Evolutionary conservation across 2,329 filamentous ascomycete genomes (phyloP).

Genomic region (Colletotrichum sp.): DNA sequence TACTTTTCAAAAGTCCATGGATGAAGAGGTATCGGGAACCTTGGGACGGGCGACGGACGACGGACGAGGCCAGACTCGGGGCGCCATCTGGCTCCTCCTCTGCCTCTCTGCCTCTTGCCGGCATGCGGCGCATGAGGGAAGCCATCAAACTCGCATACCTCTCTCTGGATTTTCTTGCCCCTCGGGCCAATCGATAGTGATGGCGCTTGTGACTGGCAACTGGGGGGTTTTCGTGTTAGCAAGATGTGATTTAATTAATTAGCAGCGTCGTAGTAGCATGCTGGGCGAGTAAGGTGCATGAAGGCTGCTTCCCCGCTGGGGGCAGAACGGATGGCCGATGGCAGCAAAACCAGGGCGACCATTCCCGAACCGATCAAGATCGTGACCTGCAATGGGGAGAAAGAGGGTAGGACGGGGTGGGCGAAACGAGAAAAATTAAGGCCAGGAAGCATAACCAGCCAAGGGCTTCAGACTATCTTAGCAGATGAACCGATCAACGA

Average conservation of each 20-base stretch:
- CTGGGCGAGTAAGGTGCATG: conserved; percentile 4
- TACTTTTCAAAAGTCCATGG: not conserved
- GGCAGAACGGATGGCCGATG: not conserved
- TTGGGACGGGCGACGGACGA: not conserved
- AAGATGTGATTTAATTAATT: not conserved
- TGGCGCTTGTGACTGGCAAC: not conserved
- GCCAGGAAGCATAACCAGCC: not conserved
- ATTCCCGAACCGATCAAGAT: conserved; percentile 13
- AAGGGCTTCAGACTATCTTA: not conserved
- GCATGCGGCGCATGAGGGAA: not conserved
- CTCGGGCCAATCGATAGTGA: not conserved
- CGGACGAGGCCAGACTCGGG: not conserved
- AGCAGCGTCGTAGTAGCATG: not conserved
- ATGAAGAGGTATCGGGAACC: not conserved
- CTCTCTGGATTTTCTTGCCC: not conserved
- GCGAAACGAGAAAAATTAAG: not conserved
- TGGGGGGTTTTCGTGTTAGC: not conserved
- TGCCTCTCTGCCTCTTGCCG: not conserved
- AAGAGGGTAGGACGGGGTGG: not conserved
- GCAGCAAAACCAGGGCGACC: not conserved
- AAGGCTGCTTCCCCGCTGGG: not conserved
- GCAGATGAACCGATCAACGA: not conserved
- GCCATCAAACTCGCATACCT: conserved; percentile 14
- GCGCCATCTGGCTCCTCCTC: not conserved
- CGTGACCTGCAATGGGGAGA: not conserved